Percentiles rank a stretch among this genome's conserved stretches.
These are phyloP conservation scores for Metahyphopichia silvanorum DNA, from an alignment of 805 yeast species.

Conservation along the genomic window DNA sequence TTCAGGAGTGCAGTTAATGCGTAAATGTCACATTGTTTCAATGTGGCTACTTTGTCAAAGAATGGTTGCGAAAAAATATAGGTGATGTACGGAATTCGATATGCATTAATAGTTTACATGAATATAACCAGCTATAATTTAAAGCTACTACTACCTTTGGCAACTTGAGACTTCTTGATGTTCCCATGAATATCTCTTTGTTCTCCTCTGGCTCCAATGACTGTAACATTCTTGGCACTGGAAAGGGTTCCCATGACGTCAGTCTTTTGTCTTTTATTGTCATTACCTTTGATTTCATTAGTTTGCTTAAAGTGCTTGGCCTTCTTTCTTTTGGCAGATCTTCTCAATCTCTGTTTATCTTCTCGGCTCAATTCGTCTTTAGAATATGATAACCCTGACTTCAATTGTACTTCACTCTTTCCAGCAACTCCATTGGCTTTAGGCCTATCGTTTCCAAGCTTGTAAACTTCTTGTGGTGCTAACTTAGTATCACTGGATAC, in stretches of 20 bases:
- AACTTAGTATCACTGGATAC: conserved; percentile 68
- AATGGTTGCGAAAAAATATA: too few relatives aligned
- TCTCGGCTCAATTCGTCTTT: conserved; percentile 80
- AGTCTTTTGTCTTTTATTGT: conserved; percentile 52
- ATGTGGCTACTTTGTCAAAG: too few relatives aligned
- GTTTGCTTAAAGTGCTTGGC: conserved; percentile 48
- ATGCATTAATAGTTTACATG: too few relatives aligned
- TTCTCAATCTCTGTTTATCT: conserved; percentile 81
- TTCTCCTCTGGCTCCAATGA: conserved; percentile 74
- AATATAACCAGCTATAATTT: conserved; percentile 14
- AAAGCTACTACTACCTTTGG: conserved; percentile 25
- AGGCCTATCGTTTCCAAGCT: conserved; percentile 40
- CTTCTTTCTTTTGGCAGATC: conserved; percentile 81
- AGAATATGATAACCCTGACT: conserved; percentile 76
- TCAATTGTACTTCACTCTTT: conserved; percentile 58
- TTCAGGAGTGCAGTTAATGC: too few relatives aligned
- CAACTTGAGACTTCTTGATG: conserved; percentile 42
- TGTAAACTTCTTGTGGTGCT: conserved; percentile 94
- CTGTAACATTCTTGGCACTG: conserved; percentile 72
- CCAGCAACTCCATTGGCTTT: conserved; percentile 28
- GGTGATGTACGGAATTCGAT: too few relatives aligned
- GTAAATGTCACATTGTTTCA: too few relatives aligned
- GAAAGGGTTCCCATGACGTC: conserved; percentile 67
- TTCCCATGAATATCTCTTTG: conserved; percentile 72
- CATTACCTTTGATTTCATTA: conserved; percentile 19